Conservation (phyloP, 345 rosid genomes). For the Hevea brasiliensis region DNA sequence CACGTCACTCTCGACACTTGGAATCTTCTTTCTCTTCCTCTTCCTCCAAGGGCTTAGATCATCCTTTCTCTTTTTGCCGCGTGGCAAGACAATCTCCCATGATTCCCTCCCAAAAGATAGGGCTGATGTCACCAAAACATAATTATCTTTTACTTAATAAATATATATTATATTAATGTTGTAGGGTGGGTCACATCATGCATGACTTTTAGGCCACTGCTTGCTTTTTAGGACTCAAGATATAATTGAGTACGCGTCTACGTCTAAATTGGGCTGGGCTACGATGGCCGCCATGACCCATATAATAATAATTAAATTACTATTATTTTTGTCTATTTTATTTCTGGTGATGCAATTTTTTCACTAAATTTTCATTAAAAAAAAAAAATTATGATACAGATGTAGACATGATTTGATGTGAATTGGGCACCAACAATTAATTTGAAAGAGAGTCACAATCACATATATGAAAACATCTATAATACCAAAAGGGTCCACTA, state of each 20-base stretch:
- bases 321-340: background rate
- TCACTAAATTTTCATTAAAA: too few relatives aligned
- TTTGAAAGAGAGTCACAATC: slow-evolving; percentile 8
- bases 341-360: too few relatives aligned
- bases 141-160: background rate
- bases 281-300: background rate
- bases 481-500: slow-evolving; percentile 8
- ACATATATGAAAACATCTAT: background rate
- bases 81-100: background rate
- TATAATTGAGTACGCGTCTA: background rate
- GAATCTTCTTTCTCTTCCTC: slow-evolving; percentile 24
- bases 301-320: background rate
- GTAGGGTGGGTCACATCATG: slow-evolving; percentile 34
- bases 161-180: too few relatives aligned
- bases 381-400: too few relatives aligned
- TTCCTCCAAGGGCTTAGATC: slow-evolving; percentile 1
- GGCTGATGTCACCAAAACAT: slow-evolving; percentile 18
- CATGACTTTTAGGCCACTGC: slow-evolving; percentile 24
- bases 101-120: slow-evolving; percentile 5
- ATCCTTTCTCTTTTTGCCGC: background rate
- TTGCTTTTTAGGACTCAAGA: slow-evolving; percentile 15
- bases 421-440: slow-evolving; percentile 8
- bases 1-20: slow-evolving; percentile 25
- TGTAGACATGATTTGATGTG: slow-evolving; percentile 14
- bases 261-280: slow-evolving; percentile 16